A percentile compares a stretch with the other conserved stretches of the same genome.
phyloP scores from a whole-genome alignment of 257 asterid species.

The Solanum peruvianum region DNA sequence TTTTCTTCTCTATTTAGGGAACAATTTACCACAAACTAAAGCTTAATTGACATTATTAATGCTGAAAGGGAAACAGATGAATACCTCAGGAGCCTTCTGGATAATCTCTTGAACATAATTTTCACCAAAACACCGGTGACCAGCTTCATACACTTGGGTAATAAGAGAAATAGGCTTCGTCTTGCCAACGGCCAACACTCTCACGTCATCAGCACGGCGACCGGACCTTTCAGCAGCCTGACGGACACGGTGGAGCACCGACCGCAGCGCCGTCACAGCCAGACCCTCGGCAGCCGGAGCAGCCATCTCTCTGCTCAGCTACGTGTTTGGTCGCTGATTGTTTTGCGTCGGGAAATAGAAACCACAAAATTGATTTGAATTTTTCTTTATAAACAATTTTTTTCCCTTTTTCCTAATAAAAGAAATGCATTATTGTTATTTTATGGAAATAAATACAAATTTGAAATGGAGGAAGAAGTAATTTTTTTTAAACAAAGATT shows the following conservation, averaged over 20 bases:
- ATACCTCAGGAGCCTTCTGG: slow-evolving; percentile 83
- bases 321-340: not conserved
- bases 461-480: not conserved
- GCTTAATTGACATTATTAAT: not conserved
- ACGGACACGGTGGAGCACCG: slow-evolving; percentile 57
- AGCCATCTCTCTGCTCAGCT: slow-evolving; percentile 32
- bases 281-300: slow-evolving; percentile 59
- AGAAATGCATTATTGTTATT: not conserved
- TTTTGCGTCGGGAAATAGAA: not conserved
- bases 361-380: not conserved
- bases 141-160: slow-evolving; percentile 53
- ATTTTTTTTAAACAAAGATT: too few species aligned
- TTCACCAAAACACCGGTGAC: slow-evolving; percentile 78
- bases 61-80: not conserved
- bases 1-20: not conserved
- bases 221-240: slow-evolving; percentile 68
- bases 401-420: not conserved
- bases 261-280: slow-evolving; percentile 51
- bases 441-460: not conserved
- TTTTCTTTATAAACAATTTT: not conserved
- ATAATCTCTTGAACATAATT: slow-evolving; percentile 73
- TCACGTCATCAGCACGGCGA: slow-evolving; percentile 58
- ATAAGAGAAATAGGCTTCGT: slow-evolving; percentile 66
- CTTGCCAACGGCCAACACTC: slow-evolving; percentile 82
- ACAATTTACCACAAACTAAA: not conserved